Conservation (phyloP, 768 basidiomycete species). For the Asterophora lycoperdoides region DNA sequence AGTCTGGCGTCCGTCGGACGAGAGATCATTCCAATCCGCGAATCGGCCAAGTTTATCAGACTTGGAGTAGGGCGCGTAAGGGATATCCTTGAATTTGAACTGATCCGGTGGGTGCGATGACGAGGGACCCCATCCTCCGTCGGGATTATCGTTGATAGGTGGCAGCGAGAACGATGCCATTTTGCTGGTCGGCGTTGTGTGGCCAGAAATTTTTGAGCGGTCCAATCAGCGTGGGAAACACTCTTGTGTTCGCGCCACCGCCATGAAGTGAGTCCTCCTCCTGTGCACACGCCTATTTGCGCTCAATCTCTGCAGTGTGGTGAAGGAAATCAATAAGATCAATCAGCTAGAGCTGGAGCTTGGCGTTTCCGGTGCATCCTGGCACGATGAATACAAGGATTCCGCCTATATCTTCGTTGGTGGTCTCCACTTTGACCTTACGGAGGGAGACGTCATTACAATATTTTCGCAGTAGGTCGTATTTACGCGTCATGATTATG, state of each 20-base stretch:
- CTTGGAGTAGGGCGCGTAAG: slow-evolving; percentile 98
- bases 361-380: slow-evolving; percentile 66
- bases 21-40: slow-evolving; percentile 93
- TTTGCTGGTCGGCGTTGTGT: slow-evolving; percentile 11
- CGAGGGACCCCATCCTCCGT: slow-evolving; percentile 91
- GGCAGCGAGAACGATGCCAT: slow-evolving; percentile 87
- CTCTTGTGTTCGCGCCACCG: slow-evolving; percentile 21
- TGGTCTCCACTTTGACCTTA: slow-evolving; percentile 82
- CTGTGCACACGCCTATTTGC: slow-evolving; percentile 1
- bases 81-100: slow-evolving; percentile 98
- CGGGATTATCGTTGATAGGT: slow-evolving; percentile 84
- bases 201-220: slow-evolving; percentile 25
- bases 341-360: slow-evolving; percentile 87
- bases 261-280: slow-evolving; percentile 64
- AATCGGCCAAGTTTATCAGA: slow-evolving; percentile 96
- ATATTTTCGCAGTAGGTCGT: slow-evolving; percentile 92
- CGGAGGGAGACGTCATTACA: slow-evolving; percentile 95
- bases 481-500: neutral
- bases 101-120: slow-evolving; percentile 77
- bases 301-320: slow-evolving; percentile 53
- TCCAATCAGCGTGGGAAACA: slow-evolving; percentile 34
- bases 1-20: slow-evolving; percentile 57
- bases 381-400: slow-evolving; percentile 98
- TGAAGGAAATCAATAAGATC: slow-evolving; percentile 90
- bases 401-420: slow-evolving; percentile 95